phyloP scores from a whole-genome alignment of 768 basidiomycete genomes.

The Chalciporus chontae region DNA sequence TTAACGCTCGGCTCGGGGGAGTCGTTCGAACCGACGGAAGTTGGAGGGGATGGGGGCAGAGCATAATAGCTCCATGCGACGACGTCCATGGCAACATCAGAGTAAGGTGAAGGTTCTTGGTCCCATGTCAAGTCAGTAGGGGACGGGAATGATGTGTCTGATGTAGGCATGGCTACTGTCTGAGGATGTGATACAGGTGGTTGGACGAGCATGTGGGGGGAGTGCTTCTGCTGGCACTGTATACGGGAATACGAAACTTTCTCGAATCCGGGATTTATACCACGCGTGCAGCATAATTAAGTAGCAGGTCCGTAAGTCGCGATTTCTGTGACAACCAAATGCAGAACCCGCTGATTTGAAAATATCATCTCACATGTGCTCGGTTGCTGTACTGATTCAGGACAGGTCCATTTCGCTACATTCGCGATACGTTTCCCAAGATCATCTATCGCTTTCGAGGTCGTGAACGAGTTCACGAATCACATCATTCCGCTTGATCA shows the following conservation, averaged over 20 bases:
- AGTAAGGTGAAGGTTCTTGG: slow-evolving; percentile 35
- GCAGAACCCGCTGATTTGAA: slow-evolving; percentile 31
- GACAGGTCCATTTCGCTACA: slow-evolving; percentile 22
- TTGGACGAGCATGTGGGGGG: slow-evolving; percentile 11
- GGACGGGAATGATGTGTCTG: slow-evolving; percentile 57
- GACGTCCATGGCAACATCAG: slow-evolving; percentile 33
- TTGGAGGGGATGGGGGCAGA: slow-evolving; percentile 46
- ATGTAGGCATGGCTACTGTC: slow-evolving; percentile 48
- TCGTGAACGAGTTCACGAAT: too few species aligned
- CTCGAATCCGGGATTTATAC: slow-evolving; percentile 29
- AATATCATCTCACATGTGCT: slow-evolving; percentile 31
- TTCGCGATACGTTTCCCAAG: slow-evolving; percentile 15
- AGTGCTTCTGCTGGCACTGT: slow-evolving; percentile 8
- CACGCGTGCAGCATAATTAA: slow-evolving; percentile 27
- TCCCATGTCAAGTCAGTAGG: slow-evolving; percentile 48
- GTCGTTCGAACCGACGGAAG: slow-evolving; percentile 43
- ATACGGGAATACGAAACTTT: slow-evolving; percentile 18
- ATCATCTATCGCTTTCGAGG: slow-evolving; percentile 16
- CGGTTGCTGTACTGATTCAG: slow-evolving; percentile 25
- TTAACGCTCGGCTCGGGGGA: slow-evolving; percentile 44
- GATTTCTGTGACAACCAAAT: slow-evolving; percentile 32
- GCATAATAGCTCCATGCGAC: slow-evolving; percentile 49
- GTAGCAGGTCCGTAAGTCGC: slow-evolving; percentile 23
- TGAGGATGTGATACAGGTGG: slow-evolving; percentile 23
- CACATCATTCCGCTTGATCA: slow-evolving; percentile 18